Evolutionary conservation across 2,329 filamentous ascomycete genomes (phyloP), one percentile per base, ranked within the genome.

Genomic region (Parastagonospora avenae): DNA sequence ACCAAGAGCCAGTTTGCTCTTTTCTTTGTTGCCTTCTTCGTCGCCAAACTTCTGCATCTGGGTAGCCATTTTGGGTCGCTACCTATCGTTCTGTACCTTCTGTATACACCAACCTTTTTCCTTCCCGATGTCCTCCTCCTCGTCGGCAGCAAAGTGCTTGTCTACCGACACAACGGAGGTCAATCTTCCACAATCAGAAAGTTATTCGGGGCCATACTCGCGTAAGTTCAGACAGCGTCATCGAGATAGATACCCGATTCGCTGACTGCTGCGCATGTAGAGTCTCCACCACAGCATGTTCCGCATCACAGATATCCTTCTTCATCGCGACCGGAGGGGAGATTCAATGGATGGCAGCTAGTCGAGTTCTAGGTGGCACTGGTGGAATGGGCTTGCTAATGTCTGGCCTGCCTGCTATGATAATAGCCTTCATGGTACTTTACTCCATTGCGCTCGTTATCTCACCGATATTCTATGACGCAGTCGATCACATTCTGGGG

Each of bases 341-440:
- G 36, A 55, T 60, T 16, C 57, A 60, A 31, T 60, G 57, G 57
- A 57, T 60, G 57, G 57, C 57, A 19, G 57, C 57, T 2, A 55
- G 52, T 19, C 50, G 50, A 37, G 54, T 60, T 2, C 41, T 60
- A 8, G 54, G 57, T 7, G 54, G 57, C n/a, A 55, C 49, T 28
- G 57, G 54, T 43, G 57, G 57, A 19, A 47, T 60, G 8, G 54
- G 57, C 2, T 38, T 60, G 5, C 27, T 60, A 9, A 11, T 60
- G 3, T 60, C 57, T 8, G 57, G 57, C 3, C 30, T 60, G 9
- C 54, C 54, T 11, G 47, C 57, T 10, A 29, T 57, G 16, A 48
- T 42, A 15, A 8, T 57, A 8, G 45, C 47, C 1, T 53, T 57
- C 24, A 38, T 43, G 3, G 24, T 57, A 12, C 33, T 60, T 29